Evolutionary conservation across 768 basidiomycete species (phyloP).

Genomic region (Russula sp.): DNA sequence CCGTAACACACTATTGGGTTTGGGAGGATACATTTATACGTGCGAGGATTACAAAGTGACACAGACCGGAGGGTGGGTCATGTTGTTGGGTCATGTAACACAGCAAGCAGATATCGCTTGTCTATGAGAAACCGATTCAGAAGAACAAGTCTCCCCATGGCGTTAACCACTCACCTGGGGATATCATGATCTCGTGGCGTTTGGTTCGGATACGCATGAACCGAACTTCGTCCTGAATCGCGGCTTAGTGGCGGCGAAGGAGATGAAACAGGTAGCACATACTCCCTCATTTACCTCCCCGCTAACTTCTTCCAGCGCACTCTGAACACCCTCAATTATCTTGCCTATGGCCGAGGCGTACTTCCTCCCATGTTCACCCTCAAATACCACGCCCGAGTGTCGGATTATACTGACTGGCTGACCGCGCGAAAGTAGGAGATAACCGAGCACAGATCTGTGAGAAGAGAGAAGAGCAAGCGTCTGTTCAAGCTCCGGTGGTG

Average conservation of each 20-base stretch:
- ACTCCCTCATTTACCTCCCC: conserved; percentile 54
- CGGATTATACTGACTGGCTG: conserved; percentile 73
- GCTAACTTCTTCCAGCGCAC: conserved; percentile 72
- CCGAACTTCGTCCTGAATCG: conserved; percentile 66
- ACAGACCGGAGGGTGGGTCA: background rate
- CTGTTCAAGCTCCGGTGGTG: conserved; percentile 78
- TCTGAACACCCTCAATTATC: conserved; percentile 73
- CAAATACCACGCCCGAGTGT: conserved; percentile 78
- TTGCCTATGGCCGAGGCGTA: conserved; percentile 65
- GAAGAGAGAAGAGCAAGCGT: conserved; percentile 69
- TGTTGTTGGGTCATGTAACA: conserved; percentile 62
- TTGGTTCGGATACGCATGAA: conserved; percentile 90
- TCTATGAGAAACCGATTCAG: conserved; percentile 36
- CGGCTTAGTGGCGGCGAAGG: background rate
- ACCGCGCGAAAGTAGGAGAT: conserved; percentile 72
- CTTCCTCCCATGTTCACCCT: conserved; percentile 72
- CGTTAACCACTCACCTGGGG: conserved; percentile 57
- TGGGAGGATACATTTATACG: background rate
- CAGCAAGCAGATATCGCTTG: conserved; percentile 72
- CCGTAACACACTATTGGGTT: background rate
- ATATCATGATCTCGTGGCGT: conserved; percentile 90
- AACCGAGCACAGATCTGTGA: conserved; percentile 81
- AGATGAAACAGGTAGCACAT: conserved; percentile 26
- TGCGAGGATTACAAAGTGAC: background rate
- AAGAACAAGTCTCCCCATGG: background rate